These are phyloP conservation scores for Wallacemonas sp. DNA, from an alignment of 208 protist species.

Conservation along the genomic window DNA sequence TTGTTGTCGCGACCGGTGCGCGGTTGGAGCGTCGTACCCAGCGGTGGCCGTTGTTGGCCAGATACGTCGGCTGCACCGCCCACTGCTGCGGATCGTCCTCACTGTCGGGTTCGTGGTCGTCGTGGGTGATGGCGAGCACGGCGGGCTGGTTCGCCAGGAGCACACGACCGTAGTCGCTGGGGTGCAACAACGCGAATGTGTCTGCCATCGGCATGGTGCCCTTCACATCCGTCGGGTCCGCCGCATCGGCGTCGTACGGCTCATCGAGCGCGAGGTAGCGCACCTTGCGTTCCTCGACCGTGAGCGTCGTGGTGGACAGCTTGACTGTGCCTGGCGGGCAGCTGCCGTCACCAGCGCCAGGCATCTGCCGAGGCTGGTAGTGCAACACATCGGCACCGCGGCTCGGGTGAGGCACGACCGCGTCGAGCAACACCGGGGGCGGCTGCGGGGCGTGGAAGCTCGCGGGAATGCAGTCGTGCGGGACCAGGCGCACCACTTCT, in stretches of 20 bases:
- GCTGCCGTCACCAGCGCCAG: neutral
- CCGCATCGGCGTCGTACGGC: constrained; percentile 29
- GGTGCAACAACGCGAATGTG: constrained; percentile 40
- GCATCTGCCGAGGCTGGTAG: neutral
- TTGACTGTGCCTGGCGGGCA: constrained; percentile 18
- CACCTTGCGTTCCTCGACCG: constrained; percentile 47
- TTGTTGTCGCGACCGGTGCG: constrained; percentile 29
- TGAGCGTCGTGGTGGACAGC: constrained; percentile 62
- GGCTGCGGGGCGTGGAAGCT: constrained; percentile 1
- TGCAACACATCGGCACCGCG: neutral
- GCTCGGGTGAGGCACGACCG: neutral
- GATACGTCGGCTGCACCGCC: constrained; percentile 19
- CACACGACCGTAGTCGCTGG: constrained; percentile 26
- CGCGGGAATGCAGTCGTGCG: neutral
- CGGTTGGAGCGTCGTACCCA: constrained; percentile 44
- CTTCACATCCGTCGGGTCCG: constrained; percentile 27
- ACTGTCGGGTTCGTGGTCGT: neutral
- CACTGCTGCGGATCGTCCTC: neutral
- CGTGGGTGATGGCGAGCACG: neutral
- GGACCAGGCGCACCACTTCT: neutral
- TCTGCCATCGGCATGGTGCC: constrained; percentile 25
- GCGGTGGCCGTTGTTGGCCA: constrained; percentile 38
- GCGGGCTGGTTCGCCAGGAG: constrained; percentile 12
- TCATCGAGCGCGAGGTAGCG: constrained; percentile 42
- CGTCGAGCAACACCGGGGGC: neutral